Conservation (phyloP, 306 rosid genomes). For the Neltuma alba region DNA sequence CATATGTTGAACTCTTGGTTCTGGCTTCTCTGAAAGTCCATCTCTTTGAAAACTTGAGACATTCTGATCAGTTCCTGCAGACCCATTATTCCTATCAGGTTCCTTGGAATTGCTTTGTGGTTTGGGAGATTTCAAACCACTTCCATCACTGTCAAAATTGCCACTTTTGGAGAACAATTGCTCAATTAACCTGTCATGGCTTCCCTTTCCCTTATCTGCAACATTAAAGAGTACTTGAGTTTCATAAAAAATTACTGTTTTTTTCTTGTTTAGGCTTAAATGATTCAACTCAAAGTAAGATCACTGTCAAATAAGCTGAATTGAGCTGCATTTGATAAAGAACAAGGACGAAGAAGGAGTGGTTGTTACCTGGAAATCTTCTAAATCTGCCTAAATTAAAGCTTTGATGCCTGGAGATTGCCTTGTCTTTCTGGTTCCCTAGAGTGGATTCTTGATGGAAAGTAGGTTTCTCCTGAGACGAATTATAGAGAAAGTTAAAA, state of each 20-base stretch:
- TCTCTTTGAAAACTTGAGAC: conserved; percentile 12
- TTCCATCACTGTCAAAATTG: neutral
- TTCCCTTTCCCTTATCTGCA: conserved; percentile 73
- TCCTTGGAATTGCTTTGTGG: conserved; percentile 26
- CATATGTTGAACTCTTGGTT: conserved; percentile 16
- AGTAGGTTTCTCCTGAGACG: conserved; percentile 72
- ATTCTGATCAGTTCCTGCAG: conserved; percentile 27
- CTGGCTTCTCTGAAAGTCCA: conserved; percentile 28
- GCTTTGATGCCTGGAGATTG: conserved; percentile 68
- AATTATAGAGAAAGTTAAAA: conserved; percentile 81
- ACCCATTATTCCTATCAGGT: neutral
- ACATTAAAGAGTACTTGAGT: neutral
- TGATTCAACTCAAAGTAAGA: neutral
- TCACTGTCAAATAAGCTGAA: neutral
- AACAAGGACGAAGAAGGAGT: neutral
- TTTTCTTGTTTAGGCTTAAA: neutral
- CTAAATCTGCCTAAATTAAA: conserved; percentile 49
- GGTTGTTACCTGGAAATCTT: conserved; percentile 48
- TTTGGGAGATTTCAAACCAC: conserved; percentile 9
- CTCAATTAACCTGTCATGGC: conserved; percentile 62
- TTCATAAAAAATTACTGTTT: conserved; percentile 26
- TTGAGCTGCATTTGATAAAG: neutral
- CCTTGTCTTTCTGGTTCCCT: conserved; percentile 48
- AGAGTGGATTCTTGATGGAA: conserved; percentile 63
- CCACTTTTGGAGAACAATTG: conserved; percentile 39